Base-by-base conservation (phyloP, 164 flowering plant genomes). In the Hamamelis virginiana region DNA sequence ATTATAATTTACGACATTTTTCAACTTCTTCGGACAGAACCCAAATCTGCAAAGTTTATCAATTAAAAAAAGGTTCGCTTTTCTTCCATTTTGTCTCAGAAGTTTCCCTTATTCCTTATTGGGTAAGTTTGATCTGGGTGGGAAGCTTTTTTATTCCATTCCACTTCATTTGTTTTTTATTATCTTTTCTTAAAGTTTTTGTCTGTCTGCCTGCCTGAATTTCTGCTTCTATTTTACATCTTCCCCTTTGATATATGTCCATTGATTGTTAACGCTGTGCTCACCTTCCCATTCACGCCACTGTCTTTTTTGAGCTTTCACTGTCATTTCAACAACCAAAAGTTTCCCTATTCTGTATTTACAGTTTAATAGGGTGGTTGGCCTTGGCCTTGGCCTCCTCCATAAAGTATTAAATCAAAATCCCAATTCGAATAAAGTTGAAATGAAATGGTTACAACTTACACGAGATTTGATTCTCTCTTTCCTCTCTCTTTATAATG, bases 311-410 rank as follows among this genome's bases (percentile, higher is more conserved):
- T 12, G 14, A 50, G 19, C 25, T 52, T 21, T 12, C 58, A 27
- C 18, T 52, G 33, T 22, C 68, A 47, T 58, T 48, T 47, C 65
- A 74, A 38, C 69, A 16, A 64, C 76, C 69, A 68, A 18, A 50
- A 64, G 13, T 55, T 59, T 38, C 59, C n/a, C 44, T 22, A 16
- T 19, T 33, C 55, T 41, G 8, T 52, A 13, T 1, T 52, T 59
- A 60, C 27, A 23, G 14, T 61, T 50, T 69, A 14, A 22, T 58
- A 46, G 23, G 60, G 72, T 33, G 5, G 66, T 51, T 69, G 60
- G 60, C 27, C 48, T 50, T 69, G 60, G 60, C 27, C 48, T 50
- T 26, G 41, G 27, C 71, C 10, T 69, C 25, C 59, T 47, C 26
- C 9, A 6, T 55, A 19, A n/a, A 9, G 10, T 55, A 19, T 19